phyloP scores from a whole-genome alignment of 2,329 filamentous ascomycete genomes.

The Cladorrhinum sp. region DNA sequence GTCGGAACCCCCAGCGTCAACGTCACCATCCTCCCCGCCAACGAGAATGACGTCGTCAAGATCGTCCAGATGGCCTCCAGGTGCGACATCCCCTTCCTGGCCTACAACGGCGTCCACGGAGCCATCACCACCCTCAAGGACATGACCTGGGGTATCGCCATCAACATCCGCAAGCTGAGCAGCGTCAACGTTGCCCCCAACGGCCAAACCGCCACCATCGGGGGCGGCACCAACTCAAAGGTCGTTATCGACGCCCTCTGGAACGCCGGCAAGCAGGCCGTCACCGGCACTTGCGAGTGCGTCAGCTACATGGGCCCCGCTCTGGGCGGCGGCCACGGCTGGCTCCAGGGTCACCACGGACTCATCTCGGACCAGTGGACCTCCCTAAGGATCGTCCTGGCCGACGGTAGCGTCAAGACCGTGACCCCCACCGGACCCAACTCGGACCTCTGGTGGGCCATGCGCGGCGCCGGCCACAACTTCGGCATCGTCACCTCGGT shows the following conservation, averaged over 20 bases:
- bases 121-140: slow-evolving; percentile 46
- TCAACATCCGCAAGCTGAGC: slow-evolving; percentile 45
- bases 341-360: slow-evolving; percentile 51
- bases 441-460: slow-evolving; percentile 53
- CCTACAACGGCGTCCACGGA: slow-evolving; percentile 52
- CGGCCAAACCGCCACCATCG: slow-evolving; percentile 45
- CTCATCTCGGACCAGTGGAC: slow-evolving; percentile 53
- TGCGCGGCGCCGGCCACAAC: slow-evolving; percentile 56
- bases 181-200: slow-evolving; percentile 41
- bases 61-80: slow-evolving; percentile 49
- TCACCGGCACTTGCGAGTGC: slow-evolving; percentile 52
- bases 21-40: slow-evolving; percentile 46
- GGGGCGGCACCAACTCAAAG: slow-evolving; percentile 47
- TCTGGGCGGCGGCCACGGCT: slow-evolving; percentile 57
- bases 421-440: slow-evolving; percentile 37
- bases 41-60: slow-evolving; percentile 47
- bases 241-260: slow-evolving; percentile 47
- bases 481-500: slow-evolving; percentile 54
- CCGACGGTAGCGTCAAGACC: slow-evolving; percentile 42
- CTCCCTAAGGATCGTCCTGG: slow-evolving; percentile 49
- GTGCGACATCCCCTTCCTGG: slow-evolving; percentile 48
- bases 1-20: slow-evolving; percentile 42
- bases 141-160: slow-evolving; percentile 50
- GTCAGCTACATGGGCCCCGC: slow-evolving; percentile 40
- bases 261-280: slow-evolving; percentile 49